Evolutionary conservation across 2,329 filamentous ascomycete species (phyloP).

Genomic region (Bipolaris zeicola): DNA sequence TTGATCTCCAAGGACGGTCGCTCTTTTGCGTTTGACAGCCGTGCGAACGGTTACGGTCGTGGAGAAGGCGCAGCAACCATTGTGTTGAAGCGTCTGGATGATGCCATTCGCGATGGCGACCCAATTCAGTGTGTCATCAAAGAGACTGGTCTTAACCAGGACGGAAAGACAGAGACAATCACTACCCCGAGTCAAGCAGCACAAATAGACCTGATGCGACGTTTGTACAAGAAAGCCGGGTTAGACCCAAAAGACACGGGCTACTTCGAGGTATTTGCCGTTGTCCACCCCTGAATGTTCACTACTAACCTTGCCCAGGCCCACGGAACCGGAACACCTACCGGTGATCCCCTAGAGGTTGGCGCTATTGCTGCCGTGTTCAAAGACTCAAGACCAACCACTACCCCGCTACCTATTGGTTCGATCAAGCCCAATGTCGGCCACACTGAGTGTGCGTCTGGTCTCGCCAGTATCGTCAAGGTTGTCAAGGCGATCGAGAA

Average conservation of each 20-base stretch:
- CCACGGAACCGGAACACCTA: neutral
- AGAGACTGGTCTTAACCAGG: slow-evolving; percentile 26
- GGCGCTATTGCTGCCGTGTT: neutral
- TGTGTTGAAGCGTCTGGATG: slow-evolving; percentile 31
- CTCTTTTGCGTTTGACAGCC: slow-evolving; percentile 35
- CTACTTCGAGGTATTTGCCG: slow-evolving; percentile 1
- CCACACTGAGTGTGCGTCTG: slow-evolving; percentile 27
- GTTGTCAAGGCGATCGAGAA: slow-evolving; percentile 41
- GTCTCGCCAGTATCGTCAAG: slow-evolving; percentile 29
- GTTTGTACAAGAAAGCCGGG: neutral
- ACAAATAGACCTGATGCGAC: slow-evolving; percentile 20
- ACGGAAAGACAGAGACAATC: slow-evolving; percentile 26
- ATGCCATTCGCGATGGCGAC: slow-evolving; percentile 34
- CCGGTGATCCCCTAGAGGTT: neutral
- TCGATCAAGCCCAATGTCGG: slow-evolving; percentile 37
- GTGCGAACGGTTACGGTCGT: slow-evolving; percentile 35
- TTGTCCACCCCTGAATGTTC: neutral
- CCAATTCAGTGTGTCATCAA: slow-evolving; percentile 33
- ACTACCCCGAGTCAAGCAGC: slow-evolving; percentile 40
- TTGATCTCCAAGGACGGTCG: slow-evolving; percentile 17
- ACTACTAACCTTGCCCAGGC: neutral
- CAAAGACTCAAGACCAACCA: neutral
- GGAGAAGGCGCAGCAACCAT: slow-evolving; percentile 36
- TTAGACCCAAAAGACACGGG: slow-evolving; percentile 8
- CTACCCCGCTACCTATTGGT: slow-evolving; percentile 1